These are phyloP conservation scores for Apiospora aurea DNA, from an alignment of 2,329 filamentous ascomycete species.

Conservation along the genomic window DNA sequence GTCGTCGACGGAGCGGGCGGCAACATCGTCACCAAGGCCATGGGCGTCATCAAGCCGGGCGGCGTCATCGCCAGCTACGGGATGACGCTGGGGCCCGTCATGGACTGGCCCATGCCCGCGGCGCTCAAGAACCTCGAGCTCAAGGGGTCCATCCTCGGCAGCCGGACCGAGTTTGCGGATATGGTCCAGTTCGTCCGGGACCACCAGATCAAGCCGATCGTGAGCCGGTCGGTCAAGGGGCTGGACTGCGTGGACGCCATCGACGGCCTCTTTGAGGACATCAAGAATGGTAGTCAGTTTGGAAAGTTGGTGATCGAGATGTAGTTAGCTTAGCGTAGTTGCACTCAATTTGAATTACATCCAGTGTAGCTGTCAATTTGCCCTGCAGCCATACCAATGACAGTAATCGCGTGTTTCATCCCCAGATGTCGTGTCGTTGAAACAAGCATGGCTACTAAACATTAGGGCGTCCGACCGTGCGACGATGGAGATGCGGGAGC, in stretches of 20 bases:
- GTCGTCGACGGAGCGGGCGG: slow-evolving; percentile 93
- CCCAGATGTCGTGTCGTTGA: too few relatives aligned
- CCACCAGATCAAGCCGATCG: slow-evolving; percentile 76
- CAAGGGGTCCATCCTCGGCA: slow-evolving; percentile 64
- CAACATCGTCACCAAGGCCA: slow-evolving; percentile 69
- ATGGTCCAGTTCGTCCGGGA: slow-evolving; percentile 85
- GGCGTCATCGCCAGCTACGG: slow-evolving; percentile 88
- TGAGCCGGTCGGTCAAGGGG: slow-evolving; percentile 69
- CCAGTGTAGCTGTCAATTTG: too few relatives aligned
- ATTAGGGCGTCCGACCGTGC: too few relatives aligned
- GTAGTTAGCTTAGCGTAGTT: too few relatives aligned
- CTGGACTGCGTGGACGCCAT: slow-evolving; percentile 74
- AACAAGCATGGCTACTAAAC: too few relatives aligned
- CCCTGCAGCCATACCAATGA: too few relatives aligned
- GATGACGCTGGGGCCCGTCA: slow-evolving; percentile 87
- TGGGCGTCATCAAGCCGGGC: slow-evolving; percentile 77
- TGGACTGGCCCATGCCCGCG: slow-evolving; percentile 85
- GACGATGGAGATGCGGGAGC: too few relatives aligned
- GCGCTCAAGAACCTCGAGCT: slow-evolving; percentile 85
- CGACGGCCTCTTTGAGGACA: slow-evolving; percentile 83
- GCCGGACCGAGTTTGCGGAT: slow-evolving; percentile 81
- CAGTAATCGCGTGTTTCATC: too few relatives aligned
- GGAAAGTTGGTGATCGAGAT: slow-evolving; percentile 89
- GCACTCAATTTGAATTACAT: too few relatives aligned
- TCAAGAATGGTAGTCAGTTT: slow-evolving; percentile 86